Percentiles rank a stretch among this genome's conserved stretches.
These are phyloP conservation scores for Parafenestella ontariensis DNA, from an alignment of 2,329 filamentous ascomycete species.

Conservation along the genomic window DNA sequence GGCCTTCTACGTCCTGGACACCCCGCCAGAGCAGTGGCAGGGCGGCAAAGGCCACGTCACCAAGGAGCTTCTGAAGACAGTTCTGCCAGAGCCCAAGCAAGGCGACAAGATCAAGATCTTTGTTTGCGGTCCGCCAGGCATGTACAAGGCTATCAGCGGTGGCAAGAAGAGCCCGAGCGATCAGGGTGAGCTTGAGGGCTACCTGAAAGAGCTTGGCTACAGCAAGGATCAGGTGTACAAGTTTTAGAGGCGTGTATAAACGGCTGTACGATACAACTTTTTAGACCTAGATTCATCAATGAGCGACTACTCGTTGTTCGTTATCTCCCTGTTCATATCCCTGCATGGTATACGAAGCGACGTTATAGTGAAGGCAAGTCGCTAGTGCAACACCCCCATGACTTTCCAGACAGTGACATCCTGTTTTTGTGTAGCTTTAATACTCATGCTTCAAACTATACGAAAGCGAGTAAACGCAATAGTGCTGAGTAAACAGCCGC, in stretches of 20 bases:
- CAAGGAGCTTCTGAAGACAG: conserved; percentile 93
- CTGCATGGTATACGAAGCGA: no score
- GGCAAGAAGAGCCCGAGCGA: conserved; percentile 90
- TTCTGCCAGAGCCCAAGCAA: conserved; percentile 88
- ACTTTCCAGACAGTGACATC: not conserved
- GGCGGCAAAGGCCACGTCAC: conserved; percentile 81
- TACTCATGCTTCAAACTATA: not conserved
- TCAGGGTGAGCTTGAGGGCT: conserved; percentile 86
- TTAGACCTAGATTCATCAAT: not conserved
- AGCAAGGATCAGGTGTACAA: conserved; percentile 93
- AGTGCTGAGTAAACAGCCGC: not conserved
- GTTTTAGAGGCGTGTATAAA: conserved; percentile 42
- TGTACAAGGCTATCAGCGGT: conserved; percentile 94
- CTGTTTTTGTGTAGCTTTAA: not conserved
- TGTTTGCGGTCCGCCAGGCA: conserved; percentile 87
- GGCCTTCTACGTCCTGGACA: conserved; percentile 92
- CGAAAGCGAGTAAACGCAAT: not conserved
- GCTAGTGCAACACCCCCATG: not conserved
- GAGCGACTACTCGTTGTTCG: not conserved
- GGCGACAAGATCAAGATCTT: conserved; percentile 92
- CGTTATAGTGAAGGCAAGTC: not conserved
- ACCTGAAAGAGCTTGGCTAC: conserved; percentile 85
- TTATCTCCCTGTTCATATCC: not conserved
- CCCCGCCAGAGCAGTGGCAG: conserved; percentile 78
- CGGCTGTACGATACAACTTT: conserved; percentile 30